phyloP scores from a whole-genome alignment of 2,329 filamentous ascomycete species.

The Colletotrichum brevisporum region DNA sequence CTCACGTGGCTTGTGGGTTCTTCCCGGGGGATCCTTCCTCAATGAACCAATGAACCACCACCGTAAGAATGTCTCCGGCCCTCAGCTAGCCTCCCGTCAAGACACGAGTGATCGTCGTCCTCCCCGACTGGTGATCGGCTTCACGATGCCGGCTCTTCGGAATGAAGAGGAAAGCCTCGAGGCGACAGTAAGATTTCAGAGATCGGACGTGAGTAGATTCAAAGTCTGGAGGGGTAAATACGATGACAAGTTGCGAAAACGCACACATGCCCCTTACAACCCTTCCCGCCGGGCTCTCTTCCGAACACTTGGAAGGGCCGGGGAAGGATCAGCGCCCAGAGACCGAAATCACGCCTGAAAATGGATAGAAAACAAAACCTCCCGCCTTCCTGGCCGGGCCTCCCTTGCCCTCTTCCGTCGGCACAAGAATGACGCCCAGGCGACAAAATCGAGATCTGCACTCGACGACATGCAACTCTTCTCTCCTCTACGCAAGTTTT shows the following conservation, averaged over 20 bases:
- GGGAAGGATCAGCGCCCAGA: not conserved
- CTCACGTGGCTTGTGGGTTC: conserved; percentile 1
- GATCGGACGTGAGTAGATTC: not conserved
- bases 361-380: not conserved
- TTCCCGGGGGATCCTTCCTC: no score
- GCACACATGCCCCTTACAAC: not conserved
- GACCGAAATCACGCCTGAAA: not conserved
- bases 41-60: not conserved
- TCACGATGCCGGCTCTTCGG: not conserved
- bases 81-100: conserved; percentile 23
- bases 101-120: conserved; percentile 22
- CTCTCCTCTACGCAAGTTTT: not conserved
- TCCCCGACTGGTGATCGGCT: not conserved
- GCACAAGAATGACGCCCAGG: conserved; percentile 5
- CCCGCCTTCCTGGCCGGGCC: not conserved
- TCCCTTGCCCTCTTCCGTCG: not conserved
- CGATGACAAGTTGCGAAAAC: not conserved
- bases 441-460: conserved; percentile 3
- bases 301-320: not conserved
- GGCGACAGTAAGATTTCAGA: not conserved
- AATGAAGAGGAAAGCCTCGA: not conserved
- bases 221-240: not conserved
- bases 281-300: not conserved
- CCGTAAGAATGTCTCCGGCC: not conserved
- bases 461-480: not conserved